A percentile compares a stretch with the other conserved stretches of the same genome.
Conservation (phyloP, 805 yeast genomes). For the Candida yuanshanica region DNA sequence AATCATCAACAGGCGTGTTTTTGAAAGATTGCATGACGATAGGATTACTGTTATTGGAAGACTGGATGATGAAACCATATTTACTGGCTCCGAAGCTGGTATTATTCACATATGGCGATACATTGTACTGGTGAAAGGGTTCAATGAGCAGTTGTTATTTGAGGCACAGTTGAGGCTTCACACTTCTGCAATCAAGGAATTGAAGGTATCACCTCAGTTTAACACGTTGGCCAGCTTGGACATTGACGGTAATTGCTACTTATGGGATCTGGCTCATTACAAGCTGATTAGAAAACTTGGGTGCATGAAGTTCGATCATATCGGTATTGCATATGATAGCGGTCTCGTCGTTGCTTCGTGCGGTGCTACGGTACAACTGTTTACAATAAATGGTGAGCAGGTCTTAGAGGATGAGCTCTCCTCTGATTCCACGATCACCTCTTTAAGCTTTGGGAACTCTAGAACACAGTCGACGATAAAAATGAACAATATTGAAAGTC, state of each 20-base stretch:
- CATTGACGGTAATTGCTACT: slow-evolving; percentile 42
- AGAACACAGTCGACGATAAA: slow-evolving; percentile 22
- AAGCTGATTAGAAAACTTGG: slow-evolving; percentile 39
- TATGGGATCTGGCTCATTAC: slow-evolving; percentile 61
- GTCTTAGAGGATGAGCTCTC: slow-evolving; percentile 22
- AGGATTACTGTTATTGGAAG: slow-evolving; percentile 24
- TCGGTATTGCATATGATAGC: slow-evolving; percentile 46
- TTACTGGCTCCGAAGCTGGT: slow-evolving; percentile 48
- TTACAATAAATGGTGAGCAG: slow-evolving; percentile 49
- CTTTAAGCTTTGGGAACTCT: slow-evolving; percentile 26
- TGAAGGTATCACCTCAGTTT: slow-evolving; percentile 46
- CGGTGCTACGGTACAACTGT: slow-evolving; percentile 28
- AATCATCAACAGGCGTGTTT: slow-evolving; percentile 20
- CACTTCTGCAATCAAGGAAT: slow-evolving; percentile 35
- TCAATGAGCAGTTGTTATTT: slow-evolving; percentile 30
- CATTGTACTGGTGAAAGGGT: slow-evolving; percentile 11
- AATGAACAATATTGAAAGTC: slow-evolving; percentile 24
- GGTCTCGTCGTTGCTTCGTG: slow-evolving; percentile 44
- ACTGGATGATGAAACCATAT: slow-evolving; percentile 22
- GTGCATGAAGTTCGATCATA: slow-evolving; percentile 18
- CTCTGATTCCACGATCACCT: slow-evolving; percentile 20
- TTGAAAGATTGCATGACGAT: slow-evolving; percentile 27
- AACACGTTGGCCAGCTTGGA: slow-evolving; percentile 54
- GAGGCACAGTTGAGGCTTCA: slow-evolving; percentile 56
- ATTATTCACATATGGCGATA: slow-evolving; percentile 52